Evolutionary conservation across 495 filamentous ascomycete species (phyloP), one percentile per base, ranked within the genome.

Genomic region (Aspergillus biplanus): DNA sequence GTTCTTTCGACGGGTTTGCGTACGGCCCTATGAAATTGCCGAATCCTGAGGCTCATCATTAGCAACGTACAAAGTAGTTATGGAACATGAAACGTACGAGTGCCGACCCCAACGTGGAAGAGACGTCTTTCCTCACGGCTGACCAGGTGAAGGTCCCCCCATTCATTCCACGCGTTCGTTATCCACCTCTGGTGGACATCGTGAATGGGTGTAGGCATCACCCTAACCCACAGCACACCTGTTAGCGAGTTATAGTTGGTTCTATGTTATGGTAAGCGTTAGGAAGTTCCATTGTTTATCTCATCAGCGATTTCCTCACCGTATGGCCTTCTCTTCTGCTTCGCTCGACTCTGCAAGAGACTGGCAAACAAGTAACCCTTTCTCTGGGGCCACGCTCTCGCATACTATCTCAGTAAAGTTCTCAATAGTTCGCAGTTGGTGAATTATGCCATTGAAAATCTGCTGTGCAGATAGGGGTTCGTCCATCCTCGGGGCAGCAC

Each of bases 161-260:
- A 59, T 6, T 13, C 18, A 7, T 8, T 6, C 15, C 3, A 33
- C 12, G 39, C 39, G 7, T 16, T 11, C 18, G 4, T 34, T 6
- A 59, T 12, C 56, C 56, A 59, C 33, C 56, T 59, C 27, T 59
- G 56, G 27, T 59, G 56, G 15, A 59, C 56, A 48, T 48, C 56
- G 21, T 59, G 56, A 6, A 59, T 35, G 6, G 48, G 18, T 5
- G 56, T 59, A 0, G 56, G 56, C 56, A 59, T 59, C 0, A 59
- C 27, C 5, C 56, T 5, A 3, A 59, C 9, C 56, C 56, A 59
- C 3, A 56, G 37, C 9, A 21, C 56, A 44, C 5, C 1, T 9
- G 37, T 48, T 5, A 33, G 4, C 11, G 52, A 62, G 8, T 52
- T 59, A 16, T 44, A 62, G 16, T 48, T 56, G 8, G 33, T 15